Percentiles rank a stretch among this genome's conserved stretches.
These are phyloP conservation scores for Irpex sp. DNA, from an alignment of 1,284 basidiomycete species.

Conservation along the genomic window DNA sequence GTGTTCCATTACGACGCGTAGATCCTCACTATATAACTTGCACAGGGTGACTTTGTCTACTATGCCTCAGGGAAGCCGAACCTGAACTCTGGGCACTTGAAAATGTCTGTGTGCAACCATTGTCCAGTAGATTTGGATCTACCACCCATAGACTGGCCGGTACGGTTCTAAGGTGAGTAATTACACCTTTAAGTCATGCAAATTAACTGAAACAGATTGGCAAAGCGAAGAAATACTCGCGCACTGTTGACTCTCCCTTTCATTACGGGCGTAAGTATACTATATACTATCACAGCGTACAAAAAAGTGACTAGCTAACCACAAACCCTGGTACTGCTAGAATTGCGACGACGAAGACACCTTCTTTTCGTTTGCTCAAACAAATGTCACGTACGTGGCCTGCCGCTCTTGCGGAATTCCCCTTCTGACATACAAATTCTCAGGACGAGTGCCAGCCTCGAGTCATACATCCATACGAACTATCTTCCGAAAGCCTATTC, in stretches of 20 bases:
- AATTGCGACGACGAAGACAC: constrained; percentile 54
- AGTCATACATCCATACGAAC: constrained; percentile 18
- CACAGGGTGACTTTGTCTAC: too few relatives aligned
- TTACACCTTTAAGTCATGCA: too few relatives aligned
- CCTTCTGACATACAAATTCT: constrained; percentile 19
- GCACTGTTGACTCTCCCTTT: constrained; percentile 20
- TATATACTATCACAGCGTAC: not conserved
- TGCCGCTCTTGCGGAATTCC: constrained; percentile 9
- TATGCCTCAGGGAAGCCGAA: too few relatives aligned
- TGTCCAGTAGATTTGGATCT: too few relatives aligned
- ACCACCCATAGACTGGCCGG: too few relatives aligned
- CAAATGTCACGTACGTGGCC: constrained; percentile 44
- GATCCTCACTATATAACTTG: too few relatives aligned
- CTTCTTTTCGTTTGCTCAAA: constrained; percentile 41
- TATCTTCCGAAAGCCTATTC: constrained; percentile 32
- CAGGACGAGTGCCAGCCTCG: constrained; percentile 38
- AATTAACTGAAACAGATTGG: too few relatives aligned
- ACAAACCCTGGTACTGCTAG: not conserved
- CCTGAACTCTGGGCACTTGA: too few relatives aligned
- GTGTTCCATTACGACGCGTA: too few relatives aligned
- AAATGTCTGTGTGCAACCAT: too few relatives aligned
- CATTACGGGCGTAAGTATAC: constrained; percentile 20
- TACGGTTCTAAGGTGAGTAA: too few relatives aligned
- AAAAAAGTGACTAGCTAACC: not conserved
- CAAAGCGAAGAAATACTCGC: too few relatives aligned